Evolutionary conservation across 2,329 filamentous ascomycete species (phyloP), one percentile per base, ranked within the genome.

Genomic region (Ambrosiella xylebori): DNA sequence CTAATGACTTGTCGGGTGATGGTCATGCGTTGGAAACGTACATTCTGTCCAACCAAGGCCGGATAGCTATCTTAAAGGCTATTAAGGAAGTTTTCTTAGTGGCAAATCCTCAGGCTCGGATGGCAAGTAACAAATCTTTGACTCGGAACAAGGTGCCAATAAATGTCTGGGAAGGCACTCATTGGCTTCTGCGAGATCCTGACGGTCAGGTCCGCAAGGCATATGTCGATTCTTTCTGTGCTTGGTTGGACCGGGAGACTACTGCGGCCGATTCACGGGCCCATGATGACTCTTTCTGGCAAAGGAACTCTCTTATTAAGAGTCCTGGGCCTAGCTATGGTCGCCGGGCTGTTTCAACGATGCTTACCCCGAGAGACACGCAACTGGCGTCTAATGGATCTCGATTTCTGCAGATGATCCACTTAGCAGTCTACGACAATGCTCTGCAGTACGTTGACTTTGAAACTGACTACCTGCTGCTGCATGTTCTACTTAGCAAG

Each of bases 91-190:
- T 96, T 58, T 73, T 98, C 17, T 71, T 84, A 17, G 85, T 94
- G 19, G 89, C 91, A 2, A 95, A 94, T 65, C 77, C 78, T 47
- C 78, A 77, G 63, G 77, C 76, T 19, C 80, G 76, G 63, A 72
- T 76, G 61, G 75, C 73, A 63, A 78, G 77, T 63, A 81, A 76
- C 66, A 76, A 74, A 56, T 79, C 79, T 37, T 78, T 93, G 56
- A 80, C 82, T 5, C 79, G 89, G 62, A 87, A 85, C 67, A 80
- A 76, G 45, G 86, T 94, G 0, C 83, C 86, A 0, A 76, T 95
- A 7, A 79, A 86, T 57, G 85, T 90, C 0, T 98, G 93, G 93
- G 90, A 97, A 69, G 88, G 88, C n/a, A 95, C 90, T 0, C 88
- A 96, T 61, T 95, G 88, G 87, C 79, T 97, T 50, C 73, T 97